Conservation (phyloP, 495 filamentous ascomycete genomes). For the Hypoxylon subgilvum region DNA sequence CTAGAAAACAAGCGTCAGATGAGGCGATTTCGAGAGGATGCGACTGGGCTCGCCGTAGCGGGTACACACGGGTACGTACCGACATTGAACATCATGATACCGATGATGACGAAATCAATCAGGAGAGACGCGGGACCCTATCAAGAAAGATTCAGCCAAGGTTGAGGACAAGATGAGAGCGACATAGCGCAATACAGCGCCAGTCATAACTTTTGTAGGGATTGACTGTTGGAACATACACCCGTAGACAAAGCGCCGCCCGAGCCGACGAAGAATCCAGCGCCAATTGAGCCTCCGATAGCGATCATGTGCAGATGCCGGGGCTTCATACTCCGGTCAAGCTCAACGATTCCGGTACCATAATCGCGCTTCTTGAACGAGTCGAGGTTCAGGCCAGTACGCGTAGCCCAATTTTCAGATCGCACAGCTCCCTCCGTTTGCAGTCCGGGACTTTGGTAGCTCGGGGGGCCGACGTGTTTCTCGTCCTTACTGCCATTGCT, state of each 20-base stretch:
- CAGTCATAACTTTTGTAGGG: too few relatives aligned
- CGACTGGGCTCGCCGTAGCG: too few relatives aligned
- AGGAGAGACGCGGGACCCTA: constrained; percentile 58
- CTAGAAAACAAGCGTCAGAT: constrained; percentile 32
- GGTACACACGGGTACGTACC: constrained; percentile 30
- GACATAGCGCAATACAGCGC: too few relatives aligned
- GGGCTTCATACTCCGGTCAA: constrained; percentile 67
- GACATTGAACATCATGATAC: constrained; percentile 62
- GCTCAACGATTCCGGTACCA: constrained; percentile 45
- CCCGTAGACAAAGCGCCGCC: constrained; percentile 53
- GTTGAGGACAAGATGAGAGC: neutral
- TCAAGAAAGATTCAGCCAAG: constrained; percentile 1
- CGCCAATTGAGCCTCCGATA: constrained; percentile 74
- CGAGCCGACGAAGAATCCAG: constrained; percentile 64
- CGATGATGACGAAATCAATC: constrained; percentile 62
- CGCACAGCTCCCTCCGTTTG: constrained; percentile 19
- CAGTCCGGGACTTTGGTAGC: constrained; percentile 16
- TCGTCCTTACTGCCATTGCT: constrained; percentile 40
- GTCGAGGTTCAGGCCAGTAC: constrained; percentile 57
- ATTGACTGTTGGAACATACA: constrained; percentile 44
- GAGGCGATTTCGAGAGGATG: too few relatives aligned
- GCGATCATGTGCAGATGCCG: constrained; percentile 79
- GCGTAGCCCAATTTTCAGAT: constrained; percentile 53
- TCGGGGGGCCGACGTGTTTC: constrained; percentile 33
- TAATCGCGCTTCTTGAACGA: constrained; percentile 57